Percentiles rank a stretch among this genome's conserved stretches.
Evolutionary conservation across 805 yeast species (phyloP).

Genomic region (Isabelozyma gotoi): DNA sequence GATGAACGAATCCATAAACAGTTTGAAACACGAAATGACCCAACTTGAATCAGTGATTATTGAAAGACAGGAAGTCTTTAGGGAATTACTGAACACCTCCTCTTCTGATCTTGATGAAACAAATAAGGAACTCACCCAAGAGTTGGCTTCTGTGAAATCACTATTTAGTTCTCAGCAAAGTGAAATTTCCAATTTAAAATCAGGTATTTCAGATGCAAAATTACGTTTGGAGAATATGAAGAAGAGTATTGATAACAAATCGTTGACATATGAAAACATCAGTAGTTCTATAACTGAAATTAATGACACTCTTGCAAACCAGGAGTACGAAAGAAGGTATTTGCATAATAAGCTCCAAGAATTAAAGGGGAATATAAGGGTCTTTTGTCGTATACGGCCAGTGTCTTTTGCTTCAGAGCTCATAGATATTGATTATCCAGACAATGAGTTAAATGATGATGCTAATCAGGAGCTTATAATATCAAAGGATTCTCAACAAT

Average conservation of each 20-base stretch:
- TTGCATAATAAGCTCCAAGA: conserved; percentile 80
- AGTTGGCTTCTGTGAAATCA: conserved; percentile 4
- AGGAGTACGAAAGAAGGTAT: conserved; percentile 58
- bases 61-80: conserved; percentile 1
- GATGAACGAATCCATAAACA: conserved; percentile 14
- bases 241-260: conserved; percentile 1
- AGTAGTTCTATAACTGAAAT: conserved; percentile 8
- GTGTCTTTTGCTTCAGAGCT: conserved; percentile 6
- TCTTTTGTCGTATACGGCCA: conserved; percentile 85
- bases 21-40: conserved; percentile 9
- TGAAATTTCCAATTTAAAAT: conserved; percentile 14
- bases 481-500: conserved; percentile 13
- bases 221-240: conserved; percentile 4
- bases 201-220: conserved; percentile 7
- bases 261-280: conserved; percentile 3
- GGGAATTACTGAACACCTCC: conserved; percentile 7
- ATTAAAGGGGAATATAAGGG: conserved; percentile 87
- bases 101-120: conserved; percentile 1
- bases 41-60: conserved; percentile 5
- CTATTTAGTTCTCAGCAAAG: conserved; percentile 9
- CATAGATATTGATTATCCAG: conserved; percentile 16
- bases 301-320: conserved; percentile 39
- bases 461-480: conserved; percentile 35
- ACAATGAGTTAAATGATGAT: conserved; percentile 29
- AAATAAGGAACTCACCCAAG: conserved; percentile 4